Evolutionary conservation across 169 alveolate genomes (phyloP).

Genomic region (Cryptosporidium bovis): DNA sequence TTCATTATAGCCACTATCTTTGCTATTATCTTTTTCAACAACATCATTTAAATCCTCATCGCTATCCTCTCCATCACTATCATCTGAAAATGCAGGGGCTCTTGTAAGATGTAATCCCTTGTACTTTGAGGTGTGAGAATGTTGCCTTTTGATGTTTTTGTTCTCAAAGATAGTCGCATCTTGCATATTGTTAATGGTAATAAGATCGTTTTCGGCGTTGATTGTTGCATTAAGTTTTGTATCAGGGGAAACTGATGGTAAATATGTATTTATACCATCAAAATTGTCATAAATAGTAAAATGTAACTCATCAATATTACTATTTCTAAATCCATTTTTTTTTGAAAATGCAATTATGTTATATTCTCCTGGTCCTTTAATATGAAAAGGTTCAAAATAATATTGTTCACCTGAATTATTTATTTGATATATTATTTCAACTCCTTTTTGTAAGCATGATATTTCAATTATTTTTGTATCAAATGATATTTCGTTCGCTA

Average conservation of each 20-base stretch:
- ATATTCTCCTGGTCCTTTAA: slow-evolving; percentile 35
- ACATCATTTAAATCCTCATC: not conserved
- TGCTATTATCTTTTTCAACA: not conserved
- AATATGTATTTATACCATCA: too few species aligned
- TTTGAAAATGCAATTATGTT: slow-evolving; percentile 28
- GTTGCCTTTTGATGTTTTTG: not conserved
- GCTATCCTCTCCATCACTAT: not conserved
- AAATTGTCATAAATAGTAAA: slow-evolving; percentile 6
- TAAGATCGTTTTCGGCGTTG: too few species aligned
- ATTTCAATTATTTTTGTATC: slow-evolving; percentile 24
- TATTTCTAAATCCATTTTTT: slow-evolving; percentile 29
- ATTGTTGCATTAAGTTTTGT: too few species aligned
- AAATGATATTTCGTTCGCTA: slow-evolving; percentile 4
- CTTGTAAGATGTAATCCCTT: slow-evolving; percentile 56
- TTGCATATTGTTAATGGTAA: too few species aligned
- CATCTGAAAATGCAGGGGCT: slow-evolving; percentile 20
- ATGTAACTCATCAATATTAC: not conserved
- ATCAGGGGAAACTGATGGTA: too few species aligned
- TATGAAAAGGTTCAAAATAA: slow-evolving; percentile 35
- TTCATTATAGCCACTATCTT: too few species aligned
- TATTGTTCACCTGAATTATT: slow-evolving; percentile 52
- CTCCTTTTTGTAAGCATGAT: slow-evolving; percentile 9
- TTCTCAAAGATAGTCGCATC: too few species aligned
- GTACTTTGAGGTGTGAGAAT: slow-evolving; percentile 21
- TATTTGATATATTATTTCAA: slow-evolving; percentile 40